Conservation (phyloP, 139 green algal genomes). For the Chlorella ohadii region DNA sequence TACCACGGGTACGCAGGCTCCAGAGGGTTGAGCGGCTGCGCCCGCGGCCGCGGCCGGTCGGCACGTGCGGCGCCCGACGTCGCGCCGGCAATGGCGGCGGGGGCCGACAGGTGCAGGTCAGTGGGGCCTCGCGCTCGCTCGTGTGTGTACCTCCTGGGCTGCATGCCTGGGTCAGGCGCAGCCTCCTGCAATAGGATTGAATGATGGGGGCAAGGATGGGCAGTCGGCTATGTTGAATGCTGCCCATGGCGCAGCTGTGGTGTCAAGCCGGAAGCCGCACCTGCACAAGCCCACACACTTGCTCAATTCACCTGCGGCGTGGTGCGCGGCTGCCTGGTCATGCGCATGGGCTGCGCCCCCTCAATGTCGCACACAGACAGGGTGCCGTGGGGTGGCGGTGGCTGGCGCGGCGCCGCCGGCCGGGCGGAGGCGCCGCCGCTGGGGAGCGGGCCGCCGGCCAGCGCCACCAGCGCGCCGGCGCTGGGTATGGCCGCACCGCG, state of each 20-base stretch:
- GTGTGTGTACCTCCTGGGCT: neutral
- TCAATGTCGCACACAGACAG: conserved; percentile 28
- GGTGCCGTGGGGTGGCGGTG: neutral
- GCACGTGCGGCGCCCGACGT: too few species aligned
- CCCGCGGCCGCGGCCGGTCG: neutral
- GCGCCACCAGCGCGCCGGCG: neutral
- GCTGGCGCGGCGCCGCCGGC: too few species aligned
- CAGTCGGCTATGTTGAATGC: too few species aligned
- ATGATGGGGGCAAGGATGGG: too few species aligned
- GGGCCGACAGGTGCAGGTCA: neutral
- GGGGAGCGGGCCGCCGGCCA: too few species aligned
- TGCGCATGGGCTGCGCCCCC: conserved; percentile 6
- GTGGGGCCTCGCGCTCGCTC: neutral
- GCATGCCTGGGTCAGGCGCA: neutral
- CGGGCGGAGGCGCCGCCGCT: too few species aligned
- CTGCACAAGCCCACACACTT: too few species aligned
- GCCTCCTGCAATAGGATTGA: neutral
- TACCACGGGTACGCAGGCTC: conserved; percentile 24
- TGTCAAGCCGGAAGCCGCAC: neutral
- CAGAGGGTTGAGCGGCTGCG: conserved; percentile 29
- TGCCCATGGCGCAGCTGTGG: too few species aligned
- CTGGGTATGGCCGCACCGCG: neutral
- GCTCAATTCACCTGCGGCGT: neutral
- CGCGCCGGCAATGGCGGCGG: neutral
- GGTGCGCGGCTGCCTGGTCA: neutral